Evolutionary conservation across 2,329 filamentous ascomycete species (phyloP).

Genomic region (Dactylonectria estremocensis): DNA sequence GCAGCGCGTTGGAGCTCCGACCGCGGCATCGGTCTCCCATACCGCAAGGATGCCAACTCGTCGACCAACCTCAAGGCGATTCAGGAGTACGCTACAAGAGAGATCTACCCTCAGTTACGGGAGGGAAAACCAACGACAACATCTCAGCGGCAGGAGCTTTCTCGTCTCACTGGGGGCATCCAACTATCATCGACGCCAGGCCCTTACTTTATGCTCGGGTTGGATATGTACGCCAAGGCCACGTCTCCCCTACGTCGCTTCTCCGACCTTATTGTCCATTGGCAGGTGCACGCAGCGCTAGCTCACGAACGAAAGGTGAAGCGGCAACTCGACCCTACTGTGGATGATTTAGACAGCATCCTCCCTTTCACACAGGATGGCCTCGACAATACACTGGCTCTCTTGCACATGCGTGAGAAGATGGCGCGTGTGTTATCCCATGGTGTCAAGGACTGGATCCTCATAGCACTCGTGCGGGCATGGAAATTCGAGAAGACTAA

Average conservation of each 20-base stretch:
- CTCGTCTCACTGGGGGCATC: slow-evolving; percentile 61
- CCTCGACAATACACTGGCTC: slow-evolving; percentile 63
- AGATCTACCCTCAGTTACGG: slow-evolving; percentile 54
- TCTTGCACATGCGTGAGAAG: slow-evolving; percentile 68
- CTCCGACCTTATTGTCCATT: slow-evolving; percentile 74
- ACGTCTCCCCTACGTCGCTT: slow-evolving; percentile 78
- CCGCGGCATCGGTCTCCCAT: slow-evolving; percentile 72
- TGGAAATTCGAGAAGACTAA: slow-evolving; percentile 69
- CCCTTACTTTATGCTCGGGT: slow-evolving; percentile 71
- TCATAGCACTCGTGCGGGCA: slow-evolving; percentile 73
- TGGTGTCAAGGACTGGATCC: slow-evolving; percentile 68
- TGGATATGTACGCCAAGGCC: slow-evolving; percentile 73
- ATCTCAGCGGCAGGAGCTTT: slow-evolving; percentile 50
- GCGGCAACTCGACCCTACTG: slow-evolving; percentile 43
- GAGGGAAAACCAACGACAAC: slow-evolving; percentile 53
- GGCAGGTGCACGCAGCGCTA: slow-evolving; percentile 75
- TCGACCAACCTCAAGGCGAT: slow-evolving; percentile 54
- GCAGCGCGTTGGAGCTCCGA: slow-evolving; percentile 73
- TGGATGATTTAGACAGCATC: slow-evolving; percentile 53
- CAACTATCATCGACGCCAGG: slow-evolving; percentile 68
- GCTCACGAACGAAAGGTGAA: slow-evolving; percentile 58
- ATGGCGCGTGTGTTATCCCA: slow-evolving; percentile 62
- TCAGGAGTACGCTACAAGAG: slow-evolving; percentile 55
- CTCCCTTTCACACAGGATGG: slow-evolving; percentile 62
- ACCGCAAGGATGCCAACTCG: slow-evolving; percentile 65